Percentiles rank a stretch among this genome's conserved stretches.
Evolutionary conservation across 768 basidiomycete genomes (phyloP).

Genomic region (Tulasnella sp.): DNA sequence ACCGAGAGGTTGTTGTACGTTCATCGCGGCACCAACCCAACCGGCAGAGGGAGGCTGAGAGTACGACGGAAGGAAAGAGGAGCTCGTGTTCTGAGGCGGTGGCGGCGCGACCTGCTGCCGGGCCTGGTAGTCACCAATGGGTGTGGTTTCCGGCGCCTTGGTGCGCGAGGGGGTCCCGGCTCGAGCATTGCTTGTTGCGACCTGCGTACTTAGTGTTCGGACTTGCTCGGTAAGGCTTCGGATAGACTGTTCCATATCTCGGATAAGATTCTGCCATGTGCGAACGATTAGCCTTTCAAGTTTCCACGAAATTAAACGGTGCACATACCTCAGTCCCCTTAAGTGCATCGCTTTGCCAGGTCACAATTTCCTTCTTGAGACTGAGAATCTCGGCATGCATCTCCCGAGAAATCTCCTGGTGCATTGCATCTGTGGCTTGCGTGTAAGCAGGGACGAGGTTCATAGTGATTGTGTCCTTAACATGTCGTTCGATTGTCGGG

Average conservation of each 20-base stretch:
- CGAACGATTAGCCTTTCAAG: constrained; percentile 20
- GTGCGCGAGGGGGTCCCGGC: constrained; percentile 13
- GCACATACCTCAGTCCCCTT: constrained; percentile 68
- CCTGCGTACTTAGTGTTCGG: constrained; percentile 66
- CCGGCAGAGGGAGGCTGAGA: constrained; percentile 5
- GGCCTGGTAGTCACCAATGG: not conserved
- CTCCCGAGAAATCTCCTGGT: constrained; percentile 74
- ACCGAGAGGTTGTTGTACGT: constrained; percentile 29
- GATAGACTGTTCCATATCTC: constrained; percentile 76
- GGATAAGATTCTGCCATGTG: constrained; percentile 56
- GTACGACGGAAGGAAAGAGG: constrained; percentile 11
- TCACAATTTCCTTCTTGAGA: constrained; percentile 72
- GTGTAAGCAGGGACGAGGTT: constrained; percentile 71
- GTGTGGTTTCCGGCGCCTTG: constrained; percentile 13
- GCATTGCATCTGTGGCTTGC: constrained; percentile 67
- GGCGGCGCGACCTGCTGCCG: constrained; percentile 6
- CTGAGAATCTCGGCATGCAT: constrained; percentile 68
- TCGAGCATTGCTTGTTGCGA: constrained; percentile 8
- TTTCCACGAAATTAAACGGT: constrained; percentile 12
- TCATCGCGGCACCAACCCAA: constrained; percentile 8
- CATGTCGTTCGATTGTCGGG: constrained; percentile 72
- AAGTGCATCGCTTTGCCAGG: constrained; percentile 76
- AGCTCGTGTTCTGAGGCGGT: constrained; percentile 8
- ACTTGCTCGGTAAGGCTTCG: constrained; percentile 74
- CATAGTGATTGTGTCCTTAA: constrained; percentile 73